Evolutionary conservation across 768 basidiomycete species (phyloP), one percentile per base, ranked within the genome.

Genomic region (Leccinellum rugosiceps): DNA sequence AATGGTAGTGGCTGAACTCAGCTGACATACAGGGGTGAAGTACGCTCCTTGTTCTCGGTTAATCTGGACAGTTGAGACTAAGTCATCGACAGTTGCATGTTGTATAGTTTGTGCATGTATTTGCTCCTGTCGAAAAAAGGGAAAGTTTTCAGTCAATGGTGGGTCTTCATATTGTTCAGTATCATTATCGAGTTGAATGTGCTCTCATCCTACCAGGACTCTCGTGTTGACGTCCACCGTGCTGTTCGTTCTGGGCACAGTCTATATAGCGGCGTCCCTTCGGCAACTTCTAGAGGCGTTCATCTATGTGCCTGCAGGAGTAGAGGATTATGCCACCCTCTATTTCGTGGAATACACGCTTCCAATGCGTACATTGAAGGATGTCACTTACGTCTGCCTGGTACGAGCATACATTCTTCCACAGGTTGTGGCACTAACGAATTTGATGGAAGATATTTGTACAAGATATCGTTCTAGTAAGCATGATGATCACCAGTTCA

Each of bases 381-480:
- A 64, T 49, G 34, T 63, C 2, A 19, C 55, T 41, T 64, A 63
- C 45, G 54, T 64, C n/a, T 45, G 8, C 38, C 9, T 63, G 62
- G 62, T 63, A 45, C 23, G 62, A 43, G 13, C 23, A 28, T 31
- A 2, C 6, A 30, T 15, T 3, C 4, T 5, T 14, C 14, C n/a
- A 8, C 19, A 26, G 9, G 14, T 17, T 19, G 38, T 3, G 14
- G 23, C 19, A 7, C 51, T 61, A 21, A 61, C 9, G 13, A 19
- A 28, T 19, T 28, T 15, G 19, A 11, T 15, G 14, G 26, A 47
- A 64, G 62, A 52, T 43, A 4, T 63, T 63, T 52, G 21, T 64
- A 8, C 63, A 63, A 52, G 63, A 63, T 32, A 56, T 63, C 23
- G 35, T 63, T 32, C 44, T 64, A 10, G 63, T 63, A 38, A 57